Base-by-base conservation (phyloP, 306 rosid species). In the Urtica urens region DNA sequence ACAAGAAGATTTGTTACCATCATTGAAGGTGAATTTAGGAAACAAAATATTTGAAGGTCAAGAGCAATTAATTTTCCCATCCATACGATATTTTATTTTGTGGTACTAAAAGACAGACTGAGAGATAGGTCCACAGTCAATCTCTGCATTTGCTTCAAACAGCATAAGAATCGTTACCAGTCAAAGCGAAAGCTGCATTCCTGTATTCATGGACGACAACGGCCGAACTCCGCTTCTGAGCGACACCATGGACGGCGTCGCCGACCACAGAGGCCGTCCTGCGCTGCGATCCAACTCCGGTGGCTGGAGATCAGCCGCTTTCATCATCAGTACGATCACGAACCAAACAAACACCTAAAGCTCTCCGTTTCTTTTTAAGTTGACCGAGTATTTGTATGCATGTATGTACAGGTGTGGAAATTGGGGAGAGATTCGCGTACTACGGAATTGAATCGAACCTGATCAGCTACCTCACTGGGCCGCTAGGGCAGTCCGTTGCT, bases 381-480 rank as follows among this genome's bases (percentile, higher is more conserved):
- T 30, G 34, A 3, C 20, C 26, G 18, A 11, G 51, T 13, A 23
- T 46, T 25, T 16, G 26, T 24, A 10, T 19, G 18, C 7, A 1
- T 50, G 33, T 25, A 6, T 16, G 40, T 26, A 10, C 3, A 67
- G 71, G 67, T 1, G 79, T 68, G 58, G 83, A 77, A 59, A 59
- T 77, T 33, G 76, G 71, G 3, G 83, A 77, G 76, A 72, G 83
- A 53, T 38, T 67, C 34, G 77, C 86, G 0, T 78, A 56, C 57
- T 65, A 68, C 15, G 86, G 86, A 13, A 72, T 74, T 8, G 25
- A 52, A 35, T 23, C 58, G 10, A 78, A 78, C 64, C 64, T 75
- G 5, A 78, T 78, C 4, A 58, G 62, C 10, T 78, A 54, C 45
- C 49, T 78, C 38, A 78, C 86, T 0, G 79, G 77, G 2, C 72